These are phyloP conservation scores for Didymella arachidicola DNA, from an alignment of 2,329 filamentous ascomycete species.

Conservation along the genomic window DNA sequence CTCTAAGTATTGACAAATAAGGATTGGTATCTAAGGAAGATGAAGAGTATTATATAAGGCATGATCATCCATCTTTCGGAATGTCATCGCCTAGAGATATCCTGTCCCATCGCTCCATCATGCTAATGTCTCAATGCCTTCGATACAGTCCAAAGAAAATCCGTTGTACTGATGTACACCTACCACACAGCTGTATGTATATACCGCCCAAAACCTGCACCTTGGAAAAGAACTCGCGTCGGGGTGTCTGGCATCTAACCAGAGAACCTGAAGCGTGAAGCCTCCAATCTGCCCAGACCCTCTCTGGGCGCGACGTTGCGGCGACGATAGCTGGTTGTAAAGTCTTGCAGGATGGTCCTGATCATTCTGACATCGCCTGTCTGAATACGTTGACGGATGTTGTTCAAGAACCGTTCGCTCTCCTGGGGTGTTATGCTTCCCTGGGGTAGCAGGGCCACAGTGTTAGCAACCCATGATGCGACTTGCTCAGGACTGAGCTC, in stretches of 20 bases:
- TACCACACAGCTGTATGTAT: constrained; percentile 8
- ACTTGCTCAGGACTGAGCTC: constrained; percentile 83
- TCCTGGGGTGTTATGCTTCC: constrained; percentile 78
- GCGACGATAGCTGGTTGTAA: constrained; percentile 91
- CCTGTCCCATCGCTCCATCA: constrained; percentile 22
- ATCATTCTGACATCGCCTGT: constrained; percentile 78
- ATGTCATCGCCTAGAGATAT: constrained; percentile 20
- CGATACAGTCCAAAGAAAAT: constrained; percentile 11
- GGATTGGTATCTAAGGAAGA: constrained; percentile 10
- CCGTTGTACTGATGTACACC: constrained; percentile 11
- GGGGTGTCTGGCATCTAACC: constrained; percentile 36
- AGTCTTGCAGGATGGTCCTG: constrained; percentile 87
- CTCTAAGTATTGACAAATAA: constrained; percentile 13
- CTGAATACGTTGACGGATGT: constrained; percentile 79
- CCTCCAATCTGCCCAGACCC: constrained; percentile 85
- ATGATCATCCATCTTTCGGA: constrained; percentile 7
- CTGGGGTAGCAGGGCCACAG: constrained; percentile 81
- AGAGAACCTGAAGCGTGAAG: constrained; percentile 82
- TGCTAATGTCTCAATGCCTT: constrained; percentile 22
- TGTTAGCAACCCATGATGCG: constrained; percentile 81
- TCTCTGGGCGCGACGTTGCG: constrained; percentile 95
- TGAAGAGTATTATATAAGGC: constrained; percentile 5
- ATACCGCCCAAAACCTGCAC: not conserved
- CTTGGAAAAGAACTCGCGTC: constrained; percentile 1
- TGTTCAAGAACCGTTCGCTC: constrained; percentile 78